Evolutionary conservation across 2,329 filamentous ascomycete species (phyloP), one percentile per base, ranked within the genome.

Genomic region (Cryoendolithus antarcticus): DNA sequence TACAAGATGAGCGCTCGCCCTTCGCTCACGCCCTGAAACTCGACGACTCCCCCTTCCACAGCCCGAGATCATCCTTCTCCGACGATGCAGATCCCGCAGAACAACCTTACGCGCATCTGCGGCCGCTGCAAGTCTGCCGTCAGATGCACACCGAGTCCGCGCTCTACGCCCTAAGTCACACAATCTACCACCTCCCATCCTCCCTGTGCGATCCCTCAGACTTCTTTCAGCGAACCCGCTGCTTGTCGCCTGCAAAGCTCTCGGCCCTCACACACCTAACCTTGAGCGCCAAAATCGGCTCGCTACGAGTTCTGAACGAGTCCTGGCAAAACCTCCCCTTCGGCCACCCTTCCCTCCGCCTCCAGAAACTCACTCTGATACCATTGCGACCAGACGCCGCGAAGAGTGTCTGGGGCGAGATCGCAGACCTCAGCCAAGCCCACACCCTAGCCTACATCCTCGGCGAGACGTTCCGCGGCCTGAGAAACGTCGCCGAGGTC

Each of bases 371-470:
- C 31, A 53, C 51, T 9, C 45, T 61, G 13, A 40, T 59, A 1
- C 58, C 58, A 2, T 47, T 40, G 10, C 45, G 54, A 19, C 55
- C 58, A 6, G 52, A 59, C 30, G 48, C 49, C 11, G 43, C 43
- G 15, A 43, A 42, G 27, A 43, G 36, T 3, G 45, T 48, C 2
- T 59, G 58, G 39, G 55, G 52, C 11, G 55, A 59, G 32, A 52
- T 60, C 29, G 58, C 58, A 32, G 56, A 59, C 40, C 46, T 60
- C 30, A 51, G 47, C 31, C 56, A 60, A 32, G 45, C 47, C 15
- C 58, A 61, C 38, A 59, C 56, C 9, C 44, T 61, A 33, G 57
- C 57, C 6, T 59, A 59, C 43, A 54, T 60, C 34, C 48, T 61
- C 34, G 50, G 52, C 31, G 58, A 61, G 49, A 59, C 55, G 24